Base-by-base conservation (phyloP, 768 basidiomycete genomes). In the Agrocybe praecox region DNA sequence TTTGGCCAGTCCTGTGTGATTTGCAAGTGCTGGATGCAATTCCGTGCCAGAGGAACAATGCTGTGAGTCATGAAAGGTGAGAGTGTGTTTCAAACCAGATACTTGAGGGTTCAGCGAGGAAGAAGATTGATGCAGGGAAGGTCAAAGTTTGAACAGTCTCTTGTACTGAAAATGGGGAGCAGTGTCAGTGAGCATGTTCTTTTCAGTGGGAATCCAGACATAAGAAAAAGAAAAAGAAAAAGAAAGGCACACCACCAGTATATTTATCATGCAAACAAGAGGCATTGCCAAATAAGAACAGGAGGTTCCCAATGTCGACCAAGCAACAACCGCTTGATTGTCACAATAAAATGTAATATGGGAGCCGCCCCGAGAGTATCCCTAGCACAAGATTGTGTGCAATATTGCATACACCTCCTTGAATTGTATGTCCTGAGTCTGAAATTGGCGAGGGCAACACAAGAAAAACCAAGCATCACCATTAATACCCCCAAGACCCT, bases 361-460 rank as follows among this genome's bases (percentile, higher is more conserved):
- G 17, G 44, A 32, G 18, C 64, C 62, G 1, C 9, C 11, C 63
- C 64, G 73, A 1, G 11, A 9, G 21, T 69, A 46, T 0, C 69
- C 71, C 70, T n/a, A 73, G 19, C 65, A 53, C 3, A 72, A 49
- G 33, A 70, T 62, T 2, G 71, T 68, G 6, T 73, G 67, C 1
- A 73, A 57, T 2, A 75, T 65, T 0, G 73, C 72, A 45, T 50
- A 67, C 0, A 69, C 49, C 52, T 74, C 72, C 52, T 75, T 75
- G 59, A 72, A 69, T 49, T 73, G 70, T 14, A 76, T 74, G 47
- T 74, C 65, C 0, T 49, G 29, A 0, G 15, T 15, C 12, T 64
- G 64, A 40, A 59, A 66, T 22, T 64, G 68, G 0, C 67, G 49
- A 15, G 74, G 69, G n/a, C n/a, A 26, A 0, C 62, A 55, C 0